These are phyloP conservation scores for Penicillium sclerotigenum DNA, from an alignment of 2,329 filamentous ascomycete genomes.

Conservation along the genomic window DNA sequence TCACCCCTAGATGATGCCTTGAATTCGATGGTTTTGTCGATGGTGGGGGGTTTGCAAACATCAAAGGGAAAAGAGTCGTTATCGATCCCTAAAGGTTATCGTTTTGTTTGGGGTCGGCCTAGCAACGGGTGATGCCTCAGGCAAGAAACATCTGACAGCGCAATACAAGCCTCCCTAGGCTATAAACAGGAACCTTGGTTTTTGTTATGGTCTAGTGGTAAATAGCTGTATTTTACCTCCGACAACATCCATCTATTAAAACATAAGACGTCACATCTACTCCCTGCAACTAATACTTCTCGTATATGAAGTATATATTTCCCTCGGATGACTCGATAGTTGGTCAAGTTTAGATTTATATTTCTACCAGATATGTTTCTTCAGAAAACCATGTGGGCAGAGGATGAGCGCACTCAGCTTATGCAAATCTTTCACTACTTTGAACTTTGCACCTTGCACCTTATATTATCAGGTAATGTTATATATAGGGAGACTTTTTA, in stretches of 20 bases:
- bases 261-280: not conserved
- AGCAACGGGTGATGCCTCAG: constrained; percentile 14
- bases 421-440: not conserved
- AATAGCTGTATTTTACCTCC: no score
- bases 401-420: not conserved
- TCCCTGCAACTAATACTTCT: not conserved
- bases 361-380: not conserved
- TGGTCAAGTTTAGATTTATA: rapidly evolving
- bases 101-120: constrained; percentile 13
- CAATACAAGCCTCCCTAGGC: no score
- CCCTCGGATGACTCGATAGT: not conserved
- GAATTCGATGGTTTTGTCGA: not conserved
- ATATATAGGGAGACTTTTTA: no score
- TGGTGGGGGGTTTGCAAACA: constrained; percentile 6
- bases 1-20: not conserved
- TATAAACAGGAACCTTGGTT: no score
- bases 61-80: constrained; percentile 7
- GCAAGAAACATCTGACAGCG: not conserved
- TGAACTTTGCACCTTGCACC: not conserved
- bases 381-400: not conserved
- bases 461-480: not conserved
- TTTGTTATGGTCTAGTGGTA: no score
- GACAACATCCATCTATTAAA: no score
- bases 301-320: not conserved
- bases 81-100: constrained; percentile 13